Evolutionary conservation across 2,329 filamentous ascomycete genomes (phyloP), one percentile per base, ranked within the genome.

Genomic region (Chaetomium strumarium): DNA sequence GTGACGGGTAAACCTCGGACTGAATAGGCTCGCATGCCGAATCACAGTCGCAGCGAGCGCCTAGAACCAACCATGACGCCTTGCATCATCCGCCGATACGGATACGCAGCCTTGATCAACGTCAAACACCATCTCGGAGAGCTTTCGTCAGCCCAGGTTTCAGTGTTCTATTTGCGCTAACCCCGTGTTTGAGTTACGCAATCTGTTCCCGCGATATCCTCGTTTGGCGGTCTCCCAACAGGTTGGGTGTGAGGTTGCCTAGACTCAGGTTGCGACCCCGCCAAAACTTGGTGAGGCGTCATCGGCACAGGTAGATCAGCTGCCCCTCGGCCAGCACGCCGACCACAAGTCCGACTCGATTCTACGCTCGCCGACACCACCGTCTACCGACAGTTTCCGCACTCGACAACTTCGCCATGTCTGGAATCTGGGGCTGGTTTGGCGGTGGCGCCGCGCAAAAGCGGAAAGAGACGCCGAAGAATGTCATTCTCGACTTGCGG

Each of bases 391-490:
- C 37, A 30, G 12, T 37, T 39, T 39, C 38, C n/a, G 12, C 20
- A 46, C 38, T 55, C 51, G 39, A 45, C 29, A 47, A 10, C 46
- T 31, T 41, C 53, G 54, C 31, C 57, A 85, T 84, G 81, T 84
- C 76, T 58, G 76, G 76, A 58, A 81, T 88, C 73, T 88, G 88
- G 86, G 83, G 86, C 74, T 96, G 91, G 90, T 96, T 96, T 70
- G 90, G 92, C 72, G 90, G 90, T 66, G 82, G 81, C 61, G 81
- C 82, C 64, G 84, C 85, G 63, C 85, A 90, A 74, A 89, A 90
- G 79, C 85, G 85, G 75, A 96, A 95, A 76, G 90, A 96, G 74
- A 86, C 84, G 55, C 90, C 93, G 53, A 99, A 99, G 80, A 93
- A 96, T 76, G 93, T 93, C 62, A 99, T 99, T 65, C 78, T 99